Evolutionary conservation across 257 asterid species (phyloP).

Genomic region (Mitragyna speciosa): DNA sequence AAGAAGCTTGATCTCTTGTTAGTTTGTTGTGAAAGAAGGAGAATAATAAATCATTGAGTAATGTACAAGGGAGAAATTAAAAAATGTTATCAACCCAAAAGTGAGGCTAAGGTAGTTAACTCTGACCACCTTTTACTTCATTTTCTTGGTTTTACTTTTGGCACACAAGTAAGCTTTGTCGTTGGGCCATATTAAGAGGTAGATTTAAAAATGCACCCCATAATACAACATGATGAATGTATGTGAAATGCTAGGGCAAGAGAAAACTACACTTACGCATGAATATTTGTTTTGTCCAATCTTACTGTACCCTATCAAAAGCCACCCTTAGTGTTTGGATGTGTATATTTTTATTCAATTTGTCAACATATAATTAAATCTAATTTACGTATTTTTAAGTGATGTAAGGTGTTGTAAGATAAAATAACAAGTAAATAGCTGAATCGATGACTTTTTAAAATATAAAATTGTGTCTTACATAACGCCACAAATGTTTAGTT

Average conservation of each 20-base stretch:
- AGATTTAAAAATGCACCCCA: neutral
- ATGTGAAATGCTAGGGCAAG: neutral
- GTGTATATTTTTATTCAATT: neutral
- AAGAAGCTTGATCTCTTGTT: neutral
- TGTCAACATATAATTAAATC: neutral
- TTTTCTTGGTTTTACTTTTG: neutral
- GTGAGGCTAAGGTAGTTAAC: slow-evolving; percentile 35
- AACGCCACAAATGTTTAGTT: too few relatives aligned
- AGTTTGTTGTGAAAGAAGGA: neutral
- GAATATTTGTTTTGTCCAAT: neutral
- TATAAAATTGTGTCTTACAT: too few relatives aligned
- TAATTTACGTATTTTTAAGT: neutral
- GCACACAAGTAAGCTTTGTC: neutral
- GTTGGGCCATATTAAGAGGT: slow-evolving; percentile 24
- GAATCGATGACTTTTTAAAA: too few relatives aligned
- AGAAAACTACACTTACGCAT: neutral
- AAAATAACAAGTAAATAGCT: too few relatives aligned
- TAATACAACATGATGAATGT: neutral
- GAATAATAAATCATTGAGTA: slow-evolving; percentile 6
- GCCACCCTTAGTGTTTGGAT: neutral
- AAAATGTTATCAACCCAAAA: slow-evolving; percentile 19
- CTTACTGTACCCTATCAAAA: neutral
- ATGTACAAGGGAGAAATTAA: slow-evolving; percentile 5
- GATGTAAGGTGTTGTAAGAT: too few relatives aligned
- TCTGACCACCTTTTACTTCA: neutral